These are phyloP conservation scores for Bryum argenteum DNA, from an alignment of 225 moss, liverwort and hornwort genomes.

Conservation along the genomic window DNA sequence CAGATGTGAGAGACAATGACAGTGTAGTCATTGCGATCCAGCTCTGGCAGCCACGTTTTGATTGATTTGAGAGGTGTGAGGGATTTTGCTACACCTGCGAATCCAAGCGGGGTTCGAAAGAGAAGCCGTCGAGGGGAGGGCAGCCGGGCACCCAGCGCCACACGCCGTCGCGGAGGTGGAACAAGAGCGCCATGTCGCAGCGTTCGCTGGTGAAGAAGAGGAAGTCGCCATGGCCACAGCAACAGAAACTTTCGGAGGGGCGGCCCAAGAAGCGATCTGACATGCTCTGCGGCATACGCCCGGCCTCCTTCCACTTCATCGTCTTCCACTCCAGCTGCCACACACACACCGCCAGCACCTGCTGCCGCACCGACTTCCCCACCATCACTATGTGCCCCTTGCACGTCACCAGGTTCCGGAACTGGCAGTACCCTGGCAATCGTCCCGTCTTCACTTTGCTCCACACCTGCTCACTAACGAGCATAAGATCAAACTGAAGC, in stretches of 20 bases:
- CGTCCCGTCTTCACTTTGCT: slow-evolving; percentile 43
- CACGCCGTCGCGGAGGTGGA: slow-evolving; percentile 30
- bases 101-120: slow-evolving; percentile 46
- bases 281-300: slow-evolving; percentile 40
- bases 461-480: slow-evolving; percentile 19
- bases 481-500: no score
- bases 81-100: slow-evolving; percentile 31
- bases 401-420: slow-evolving; percentile 45
- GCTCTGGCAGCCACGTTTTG: no score
- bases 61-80: no score
- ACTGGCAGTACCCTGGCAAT: slow-evolving; percentile 45
- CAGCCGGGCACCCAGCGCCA: slow-evolving; percentile 43
- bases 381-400: slow-evolving; percentile 39
- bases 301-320: slow-evolving; percentile 40
- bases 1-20: no score
- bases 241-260: slow-evolving; percentile 39
- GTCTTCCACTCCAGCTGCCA: slow-evolving; percentile 46
- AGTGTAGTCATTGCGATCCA: no score
- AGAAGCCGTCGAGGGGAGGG: slow-evolving; percentile 29
- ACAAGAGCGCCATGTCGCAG: slow-evolving; percentile 38
- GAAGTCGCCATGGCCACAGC: slow-evolving; percentile 41
- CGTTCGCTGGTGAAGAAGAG: slow-evolving; percentile 41
- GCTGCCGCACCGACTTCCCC: slow-evolving; percentile 42
- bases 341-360: slow-evolving; percentile 43
- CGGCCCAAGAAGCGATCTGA: slow-evolving; percentile 33